Evolutionary conservation across 1,284 basidiomycete genomes (phyloP), one percentile per base, ranked within the genome.

Genomic region (Hypsizygus ulmarius): DNA sequence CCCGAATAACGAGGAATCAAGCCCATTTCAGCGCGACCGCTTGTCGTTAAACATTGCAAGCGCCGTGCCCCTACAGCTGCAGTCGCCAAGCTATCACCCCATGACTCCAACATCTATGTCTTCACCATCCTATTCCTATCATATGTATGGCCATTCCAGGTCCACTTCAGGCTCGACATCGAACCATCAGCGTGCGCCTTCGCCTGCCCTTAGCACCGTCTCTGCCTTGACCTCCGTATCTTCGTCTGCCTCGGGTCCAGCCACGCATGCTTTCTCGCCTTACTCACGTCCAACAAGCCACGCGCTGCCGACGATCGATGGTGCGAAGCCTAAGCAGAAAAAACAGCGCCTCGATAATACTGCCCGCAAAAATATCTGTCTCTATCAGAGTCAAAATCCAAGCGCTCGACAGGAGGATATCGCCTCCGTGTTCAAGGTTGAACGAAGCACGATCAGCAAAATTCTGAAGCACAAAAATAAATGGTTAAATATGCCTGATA

Each of bases 361-460:
- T 35, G 86, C 90, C 60, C 81, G 89, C 53, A 85, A 84, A 61
- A 71, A 74, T n/a, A 93, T 94, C 43, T 93, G 91, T 61, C 57
- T 79, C 35, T 84, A 81, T 66, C 78, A 82, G 57, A 66, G 74
- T 42, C 68, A 81, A 2, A 71, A 88, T 58, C 85, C 85, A 0
- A 77, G 78, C 50, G 74, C 78, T 15, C 76, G 84, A 49, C 90
- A 93, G 64, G 89, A 93, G 60, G 87, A 90, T 59, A 90, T 94
- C 57, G 92, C 87, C 0, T 67, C 69, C 9, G 67, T 71, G 33
- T 95, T 87, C 63, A 80, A 81, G 44, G 87, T 94, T 46, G 93
- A 95, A 64, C 83, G 93, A 42, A 93, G 89, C 66, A 95, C 92
- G n/a, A 88, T 95, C 62, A 90, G 87, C 69, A 94, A 95, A 71